Percentiles rank a stretch among this genome's conserved stretches.
These are phyloP conservation scores for Combretum micranthum DNA, from an alignment of 345 rosid genomes.

Conservation along the genomic window DNA sequence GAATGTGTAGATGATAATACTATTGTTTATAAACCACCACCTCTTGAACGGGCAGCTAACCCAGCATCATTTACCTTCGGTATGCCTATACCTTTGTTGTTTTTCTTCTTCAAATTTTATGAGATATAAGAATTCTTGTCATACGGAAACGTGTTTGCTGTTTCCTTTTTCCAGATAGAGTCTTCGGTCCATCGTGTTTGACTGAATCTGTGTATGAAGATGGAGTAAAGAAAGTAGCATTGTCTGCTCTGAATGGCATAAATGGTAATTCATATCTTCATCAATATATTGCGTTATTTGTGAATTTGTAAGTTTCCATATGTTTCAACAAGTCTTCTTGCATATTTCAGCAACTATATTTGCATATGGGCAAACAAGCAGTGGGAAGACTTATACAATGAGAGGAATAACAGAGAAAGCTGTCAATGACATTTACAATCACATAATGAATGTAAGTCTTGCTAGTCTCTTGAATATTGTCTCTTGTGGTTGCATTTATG, in stretches of 20 bases:
- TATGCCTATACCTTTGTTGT: slow-evolving; percentile 15
- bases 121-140: slow-evolving; percentile 10
- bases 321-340: not conserved
- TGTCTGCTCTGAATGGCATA: slow-evolving; percentile 94
- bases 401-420: slow-evolving; percentile 99
- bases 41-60: slow-evolving; percentile 74
- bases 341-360: slow-evolving; percentile 78
- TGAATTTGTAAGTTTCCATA: not conserved
- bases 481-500: not conserved
- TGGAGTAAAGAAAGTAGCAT: slow-evolving; percentile 95
- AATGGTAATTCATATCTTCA: slow-evolving; percentile 46
- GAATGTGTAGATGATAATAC: slow-evolving; percentile 85
- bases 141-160: not conserved
- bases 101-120: not conserved
- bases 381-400: slow-evolving; percentile 98
- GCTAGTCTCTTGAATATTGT: not conserved
- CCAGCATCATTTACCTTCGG: slow-evolving; percentile 82
- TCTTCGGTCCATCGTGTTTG: slow-evolving; percentile 67
- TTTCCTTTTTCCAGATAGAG: slow-evolving; percentile 57
- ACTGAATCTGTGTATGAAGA: slow-evolving; percentile 89
- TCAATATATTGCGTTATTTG: no score
- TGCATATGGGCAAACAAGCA: slow-evolving; percentile 98
- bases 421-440: slow-evolving; percentile 84
- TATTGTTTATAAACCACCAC: slow-evolving; percentile 60
- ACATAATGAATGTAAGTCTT: slow-evolving; percentile 64